Evolutionary conservation across 345 rosid genomes (phyloP), one percentile per base, ranked within the genome.

Genomic region (Durio zibethinus): DNA sequence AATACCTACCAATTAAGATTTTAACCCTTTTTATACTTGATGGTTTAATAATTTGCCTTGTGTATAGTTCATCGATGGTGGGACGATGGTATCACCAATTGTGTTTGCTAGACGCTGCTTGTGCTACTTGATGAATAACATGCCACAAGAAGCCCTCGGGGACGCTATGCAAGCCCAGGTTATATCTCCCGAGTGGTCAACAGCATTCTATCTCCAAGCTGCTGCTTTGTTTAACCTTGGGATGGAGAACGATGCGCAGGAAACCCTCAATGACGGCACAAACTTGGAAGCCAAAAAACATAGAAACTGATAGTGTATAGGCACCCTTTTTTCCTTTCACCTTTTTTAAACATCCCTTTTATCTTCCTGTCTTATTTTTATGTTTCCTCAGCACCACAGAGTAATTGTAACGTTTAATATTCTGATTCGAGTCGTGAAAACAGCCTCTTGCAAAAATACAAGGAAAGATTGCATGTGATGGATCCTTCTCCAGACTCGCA

Each of bases 261-360:
- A 92, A 88, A 92, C 91, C 66, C 90, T 92, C 54, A 90, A 89
- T 84, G 97, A 92, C 29, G 94, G 97, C n/a, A 85, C 94, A n/a
- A 84, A 84, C 77, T 88, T 92, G 89, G 97, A 90, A 82, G 83
- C 83, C 83, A 87, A 87, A 80, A 86, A 85, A 78, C 88, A 86
- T 21, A 88, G 82, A 82, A 88, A 77, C 87, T 92, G 87, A 90
- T 74, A 76, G 78, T 87, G 82, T 80, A 87, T 66, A 87, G 87
- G 77, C 72, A 36, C 33, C 70, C 23, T 47, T 76, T 45, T 42
- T 31, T 23, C 73, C 38, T 20, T 43, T 83, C 61, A 52, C 81
- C 7, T 80, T 38, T 80, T 38, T 78, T 45, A 72, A 80, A 67
- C 60, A 84, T 84, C 67, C 73, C 83, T 81, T 78, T 80, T 87